Conservation (phyloP, 2,329 filamentous ascomycete species). For the Colletotrichum magnum region DNA sequence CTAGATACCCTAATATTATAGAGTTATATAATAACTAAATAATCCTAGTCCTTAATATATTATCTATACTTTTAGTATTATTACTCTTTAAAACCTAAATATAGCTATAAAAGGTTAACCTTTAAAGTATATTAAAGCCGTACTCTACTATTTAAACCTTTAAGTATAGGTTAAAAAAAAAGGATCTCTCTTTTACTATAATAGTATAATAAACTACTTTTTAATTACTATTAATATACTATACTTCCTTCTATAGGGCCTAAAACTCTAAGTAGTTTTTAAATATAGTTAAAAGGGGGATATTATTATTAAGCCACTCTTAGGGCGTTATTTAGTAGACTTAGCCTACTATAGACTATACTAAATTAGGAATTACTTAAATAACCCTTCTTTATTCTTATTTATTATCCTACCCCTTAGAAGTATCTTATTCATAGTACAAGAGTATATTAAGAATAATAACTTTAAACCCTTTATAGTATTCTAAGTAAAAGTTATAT, state of each 20-base stretch:
- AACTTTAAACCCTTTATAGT: not conserved
- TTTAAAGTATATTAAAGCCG: slow-evolving; percentile 12
- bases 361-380: slow-evolving; percentile 2
- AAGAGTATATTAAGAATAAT: slow-evolving; percentile 14
- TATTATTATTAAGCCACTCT: no score
- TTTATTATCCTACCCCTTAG: slow-evolving; percentile 1
- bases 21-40: slow-evolving; percentile 9
- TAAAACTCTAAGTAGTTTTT: not conserved
- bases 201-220: not conserved
- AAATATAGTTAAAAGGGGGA: no score
- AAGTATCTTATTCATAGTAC: slow-evolving; percentile 16
- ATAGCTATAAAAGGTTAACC: slow-evolving; percentile 2
- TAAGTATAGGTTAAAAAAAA: slow-evolving; percentile 7
- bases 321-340: not conserved
- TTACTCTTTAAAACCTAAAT: not conserved
- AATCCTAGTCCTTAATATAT: not conserved
- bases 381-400: not conserved
- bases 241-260: not conserved
- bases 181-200: not conserved
- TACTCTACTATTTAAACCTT: slow-evolving; percentile 8
- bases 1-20: slow-evolving; percentile 9
- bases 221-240: not conserved
- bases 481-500: not conserved
- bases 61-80: not conserved
- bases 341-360: not conserved